Conservation (phyloP, 1,139 yeast species). For the Blastobotrys elegans region DNA sequence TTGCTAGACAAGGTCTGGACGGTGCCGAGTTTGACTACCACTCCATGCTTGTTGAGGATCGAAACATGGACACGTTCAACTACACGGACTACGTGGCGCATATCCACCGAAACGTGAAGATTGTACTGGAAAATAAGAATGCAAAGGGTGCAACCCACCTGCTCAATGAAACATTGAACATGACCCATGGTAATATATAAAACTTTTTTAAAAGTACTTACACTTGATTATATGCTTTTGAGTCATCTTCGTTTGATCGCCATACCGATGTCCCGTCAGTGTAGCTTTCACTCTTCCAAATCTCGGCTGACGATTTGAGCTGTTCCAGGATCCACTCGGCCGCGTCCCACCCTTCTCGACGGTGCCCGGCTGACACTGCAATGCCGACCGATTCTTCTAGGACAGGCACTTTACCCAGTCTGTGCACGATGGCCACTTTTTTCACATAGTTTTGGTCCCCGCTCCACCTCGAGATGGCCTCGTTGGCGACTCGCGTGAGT, state of each 20-base stretch:
- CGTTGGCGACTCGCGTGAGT: conserved; percentile 33
- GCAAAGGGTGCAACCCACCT: conserved; percentile 17
- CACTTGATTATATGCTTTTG: neutral
- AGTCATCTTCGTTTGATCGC: conserved; percentile 33
- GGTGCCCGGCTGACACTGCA: conserved; percentile 42
- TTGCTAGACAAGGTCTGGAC: conserved; percentile 65
- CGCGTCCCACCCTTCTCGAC: conserved; percentile 46
- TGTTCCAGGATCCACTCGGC: conserved; percentile 42
- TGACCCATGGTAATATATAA: conserved; percentile 17
- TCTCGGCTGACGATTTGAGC: conserved; percentile 42
- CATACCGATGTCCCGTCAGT: conserved; percentile 37
- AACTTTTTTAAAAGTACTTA: conserved; percentile 1
- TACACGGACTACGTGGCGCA: conserved; percentile 31
- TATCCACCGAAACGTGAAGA: conserved; percentile 34
- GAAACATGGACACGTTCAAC: conserved; percentile 37
- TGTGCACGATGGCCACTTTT: conserved; percentile 40
- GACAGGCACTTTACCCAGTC: conserved; percentile 46
- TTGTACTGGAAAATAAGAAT: conserved; percentile 23
- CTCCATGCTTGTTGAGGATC: conserved; percentile 70
- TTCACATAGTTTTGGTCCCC: conserved; percentile 25
- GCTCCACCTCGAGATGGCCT: conserved; percentile 31
- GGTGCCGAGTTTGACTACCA: conserved; percentile 54
- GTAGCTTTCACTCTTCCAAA: conserved; percentile 46
- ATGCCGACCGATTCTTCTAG: conserved; percentile 43
- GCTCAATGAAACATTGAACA: conserved; percentile 19